Base-by-base conservation (phyloP, 257 asterid genomes). In the Capsicum chinense region DNA sequence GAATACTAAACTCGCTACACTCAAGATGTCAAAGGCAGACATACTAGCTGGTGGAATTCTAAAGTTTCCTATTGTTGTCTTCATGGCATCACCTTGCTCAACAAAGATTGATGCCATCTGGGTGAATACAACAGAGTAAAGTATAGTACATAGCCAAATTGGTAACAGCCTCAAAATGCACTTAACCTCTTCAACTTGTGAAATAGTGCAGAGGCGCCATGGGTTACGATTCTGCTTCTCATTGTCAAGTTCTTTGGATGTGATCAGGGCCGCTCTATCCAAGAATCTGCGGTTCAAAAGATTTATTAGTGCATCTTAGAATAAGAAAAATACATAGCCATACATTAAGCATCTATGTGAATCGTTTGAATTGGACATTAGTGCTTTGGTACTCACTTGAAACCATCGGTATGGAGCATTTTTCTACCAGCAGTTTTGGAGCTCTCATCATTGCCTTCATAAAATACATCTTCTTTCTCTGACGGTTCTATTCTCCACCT, bases 401-500 rank as follows among this genome's bases (percentile, higher is more conserved):
- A 92, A 33, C 99, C 99, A 4, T 92, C 88, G 1, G 98, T 93
- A 79, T 93, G 98, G 54, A 91, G 93, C 97, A 94, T 91, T 85
- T 94, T 91, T 83, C 95, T 84, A 16, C 66, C 83, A 60, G 91
- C 88, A 17, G 4, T 57, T 10, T 15, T 85, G 2, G 89, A 86
- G 16, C 83, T 84, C 16, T 87, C 83, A 3, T 57, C 90, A 16
- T 88, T 85, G 4, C 26, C 87, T 80, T 87, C 91, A 37, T 88
- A 94, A 15, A 93, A 86, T 35, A 67, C 79, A 12, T 84, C 88
- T 11, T 87, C 92, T 4, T 87, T 86, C 1, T 78, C 85, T n/a
- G 89, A 79, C 80, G 87, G 79, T 67, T 86, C 84, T 5, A 90
- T 69, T 3, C 69, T 83, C 80, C 92, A 87, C 59, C 94, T 95